Evolutionary conservation across 2,329 filamentous ascomycete species (phyloP).

Genomic region (Xylariaceae sp.): DNA sequence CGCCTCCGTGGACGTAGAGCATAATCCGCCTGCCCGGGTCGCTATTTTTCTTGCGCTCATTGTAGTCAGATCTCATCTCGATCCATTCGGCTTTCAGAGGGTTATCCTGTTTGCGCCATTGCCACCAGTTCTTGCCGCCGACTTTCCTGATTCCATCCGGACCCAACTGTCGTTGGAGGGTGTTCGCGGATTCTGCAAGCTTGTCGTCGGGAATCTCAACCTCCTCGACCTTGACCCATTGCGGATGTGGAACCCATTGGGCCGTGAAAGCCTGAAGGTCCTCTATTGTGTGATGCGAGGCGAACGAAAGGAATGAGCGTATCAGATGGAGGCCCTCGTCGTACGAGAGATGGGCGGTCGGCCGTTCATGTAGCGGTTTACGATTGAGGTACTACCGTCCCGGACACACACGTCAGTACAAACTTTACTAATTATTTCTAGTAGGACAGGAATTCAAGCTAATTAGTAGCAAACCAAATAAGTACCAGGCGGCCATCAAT

Average conservation of each 20-base stretch:
- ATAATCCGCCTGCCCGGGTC: slow-evolving; percentile 75
- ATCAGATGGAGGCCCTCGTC: slow-evolving; percentile 89
- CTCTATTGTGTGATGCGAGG: slow-evolving; percentile 88
- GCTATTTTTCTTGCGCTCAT: slow-evolving; percentile 65
- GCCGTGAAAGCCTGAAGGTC: slow-evolving; percentile 89
- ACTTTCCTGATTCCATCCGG: slow-evolving; percentile 72
- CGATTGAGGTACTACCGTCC: slow-evolving; percentile 76
- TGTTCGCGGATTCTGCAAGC: slow-evolving; percentile 65
- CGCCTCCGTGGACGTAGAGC: slow-evolving; percentile 92
- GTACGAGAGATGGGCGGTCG: slow-evolving; percentile 89
- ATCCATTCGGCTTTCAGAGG: slow-evolving; percentile 88
- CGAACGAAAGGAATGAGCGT: slow-evolving; percentile 80
- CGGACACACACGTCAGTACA: slow-evolving; percentile 24
- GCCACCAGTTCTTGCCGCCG: slow-evolving; percentile 86
- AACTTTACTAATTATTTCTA: neutral
- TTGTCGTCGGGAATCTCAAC: slow-evolving; percentile 66
- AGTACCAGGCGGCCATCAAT: neutral
- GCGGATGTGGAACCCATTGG: slow-evolving; percentile 88
- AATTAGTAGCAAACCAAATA: slow-evolving; percentile 9
- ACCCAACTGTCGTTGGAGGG: slow-evolving; percentile 76
- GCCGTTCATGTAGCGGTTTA: slow-evolving; percentile 73
- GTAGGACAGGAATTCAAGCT: slow-evolving; percentile 5
- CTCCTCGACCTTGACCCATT: slow-evolving; percentile 81
- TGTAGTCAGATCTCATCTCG: slow-evolving; percentile 85
- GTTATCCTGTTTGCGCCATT: slow-evolving; percentile 72